Evolutionary conservation across 257 asterid species (phyloP).

Genomic region (Petrea volubilis): DNA sequence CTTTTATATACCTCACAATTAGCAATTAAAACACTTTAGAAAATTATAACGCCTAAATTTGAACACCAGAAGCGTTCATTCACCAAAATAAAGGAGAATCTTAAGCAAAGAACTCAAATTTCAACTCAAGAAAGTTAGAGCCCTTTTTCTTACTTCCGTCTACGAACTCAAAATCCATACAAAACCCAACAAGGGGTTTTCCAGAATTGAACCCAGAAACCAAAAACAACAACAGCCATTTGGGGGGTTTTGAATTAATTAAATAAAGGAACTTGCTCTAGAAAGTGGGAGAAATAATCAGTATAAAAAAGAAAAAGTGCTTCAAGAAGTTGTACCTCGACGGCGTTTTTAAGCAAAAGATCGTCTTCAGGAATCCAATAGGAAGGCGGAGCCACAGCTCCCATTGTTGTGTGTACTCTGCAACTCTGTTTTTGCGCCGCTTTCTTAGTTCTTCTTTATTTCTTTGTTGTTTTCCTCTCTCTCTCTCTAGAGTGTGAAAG

Average conservation of each 20-base stretch:
- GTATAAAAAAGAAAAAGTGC: not conserved
- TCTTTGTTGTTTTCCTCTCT: conserved; percentile 4
- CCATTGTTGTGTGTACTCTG: conserved; percentile 51
- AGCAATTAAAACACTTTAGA: not conserved
- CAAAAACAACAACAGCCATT: not conserved
- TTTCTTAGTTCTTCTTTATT: conserved; percentile 16
- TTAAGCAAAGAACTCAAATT: conserved; percentile 7
- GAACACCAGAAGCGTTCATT: not conserved
- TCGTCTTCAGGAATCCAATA: conserved; percentile 69
- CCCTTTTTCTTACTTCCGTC: not conserved
- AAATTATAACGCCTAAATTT: not conserved
- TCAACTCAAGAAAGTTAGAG: not conserved
- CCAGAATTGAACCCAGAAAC: conserved; percentile 19
- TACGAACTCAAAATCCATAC: conserved; percentile 16
- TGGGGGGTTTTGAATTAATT: not conserved
- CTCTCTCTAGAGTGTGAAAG: conserved; percentile 18
- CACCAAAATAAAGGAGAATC: not conserved
- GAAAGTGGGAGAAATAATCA: not conserved
- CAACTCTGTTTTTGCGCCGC: conserved; percentile 35
- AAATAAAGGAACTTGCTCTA: not conserved
- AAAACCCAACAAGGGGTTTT: conserved; percentile 1
- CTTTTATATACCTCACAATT: not conserved
- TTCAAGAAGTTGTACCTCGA: conserved; percentile 52
- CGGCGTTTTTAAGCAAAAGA: conserved; percentile 59
- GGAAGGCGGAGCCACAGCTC: conserved; percentile 51